Base-by-base conservation (phyloP, 169 alveolate species). In the Eimeria praecox region DNA sequence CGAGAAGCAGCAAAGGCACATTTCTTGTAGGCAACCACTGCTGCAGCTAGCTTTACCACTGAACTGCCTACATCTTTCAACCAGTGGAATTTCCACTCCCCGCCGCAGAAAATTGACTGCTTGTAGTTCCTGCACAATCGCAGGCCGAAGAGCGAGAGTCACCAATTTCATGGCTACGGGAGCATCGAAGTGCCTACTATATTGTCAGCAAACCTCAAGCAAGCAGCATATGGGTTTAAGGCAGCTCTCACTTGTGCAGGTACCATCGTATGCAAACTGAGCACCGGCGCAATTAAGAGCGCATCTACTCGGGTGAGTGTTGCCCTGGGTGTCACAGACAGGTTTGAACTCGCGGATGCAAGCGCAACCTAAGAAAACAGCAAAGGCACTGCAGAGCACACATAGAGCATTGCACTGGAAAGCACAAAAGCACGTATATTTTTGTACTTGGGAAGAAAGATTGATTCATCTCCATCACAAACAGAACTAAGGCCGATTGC, bases 241-340 rank as follows among this genome's bases (percentile, higher is more conserved):
- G 27, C 62, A 5, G 9, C 5, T 8, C 87, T 44, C 87, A 77
- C 87, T 3, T 59, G 22, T 20, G 56, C 92, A 86, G 30, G 64
- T 12, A 44, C 92, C 92, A 33, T 20, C 62, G 44, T 86, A 38
- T 18, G 92, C 92, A 38, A 86, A 52, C 78, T 27, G 59, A 14
- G 56, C 66, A 44, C 92, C 62, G 75, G 59, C 75, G 54, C 92
- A 86, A 24, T 86, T 33, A 44, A 86, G 59, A 35, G 24, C 14
- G 66, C 92, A 86, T 38, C 46, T 52, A 44, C 46, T 86, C 40
- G 75, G 80, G 80, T 56, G 78, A 16, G 78, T 86, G 33, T 33
- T 86, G 92, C 56, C 56, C 24, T 52, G 44, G 9, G 92, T 54
- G 24, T 86, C 92, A 24, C 92, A 86, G 52, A 59, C 78, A 22